Base-by-base conservation (phyloP, 2,329 filamentous ascomycete species). In the Exophiala bonariae region DNA sequence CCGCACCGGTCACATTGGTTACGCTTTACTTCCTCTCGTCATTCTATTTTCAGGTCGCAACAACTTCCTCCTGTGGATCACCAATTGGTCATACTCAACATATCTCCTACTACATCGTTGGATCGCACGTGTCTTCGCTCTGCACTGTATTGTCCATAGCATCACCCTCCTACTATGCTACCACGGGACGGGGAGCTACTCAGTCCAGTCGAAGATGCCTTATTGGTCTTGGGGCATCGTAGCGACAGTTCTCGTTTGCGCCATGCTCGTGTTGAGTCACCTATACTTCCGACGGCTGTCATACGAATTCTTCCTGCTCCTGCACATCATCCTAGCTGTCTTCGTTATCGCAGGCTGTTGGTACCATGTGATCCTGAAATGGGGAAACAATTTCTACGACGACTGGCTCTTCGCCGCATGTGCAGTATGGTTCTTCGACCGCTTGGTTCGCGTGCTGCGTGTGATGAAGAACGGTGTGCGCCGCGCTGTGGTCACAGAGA, bases 381-480 rank as follows among this genome's bases (percentile, higher is more conserved):
- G 69, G 50, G 41, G 56, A 1, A 58, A 64, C 26, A 57, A 63
- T 2, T 72, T 68, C 1, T 74, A 77, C 42, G 72, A 77, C 50
- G 55, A 63, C 11, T 79, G 74, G 74, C 49, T 76, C 0, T 74
- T 71, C 43, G 61, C 66, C 2, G 63, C 66, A 1, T 65, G 62
- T 20, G 72, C 66, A 0, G 61, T 75, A 17, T 77, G 73, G 73
- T 60, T 60, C 9, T 72, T 71, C 41, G 76, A 79, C 50, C 67
- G 75, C 0, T 10, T 74, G 0, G 47, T 68, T 1, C 65, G 76
- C 2, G 44, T 76, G 0, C 23, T 59, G 0, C 64, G 75, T 0
- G 58, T 77, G 1, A 46, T 62, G 4, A 66, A 62, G 36, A 66
- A 64, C 18, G 74, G 75, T 14, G 34, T 69, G 11, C 55, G 63